Base-by-base conservation (phyloP, 768 basidiomycete species). In the Suillus placidus region DNA sequence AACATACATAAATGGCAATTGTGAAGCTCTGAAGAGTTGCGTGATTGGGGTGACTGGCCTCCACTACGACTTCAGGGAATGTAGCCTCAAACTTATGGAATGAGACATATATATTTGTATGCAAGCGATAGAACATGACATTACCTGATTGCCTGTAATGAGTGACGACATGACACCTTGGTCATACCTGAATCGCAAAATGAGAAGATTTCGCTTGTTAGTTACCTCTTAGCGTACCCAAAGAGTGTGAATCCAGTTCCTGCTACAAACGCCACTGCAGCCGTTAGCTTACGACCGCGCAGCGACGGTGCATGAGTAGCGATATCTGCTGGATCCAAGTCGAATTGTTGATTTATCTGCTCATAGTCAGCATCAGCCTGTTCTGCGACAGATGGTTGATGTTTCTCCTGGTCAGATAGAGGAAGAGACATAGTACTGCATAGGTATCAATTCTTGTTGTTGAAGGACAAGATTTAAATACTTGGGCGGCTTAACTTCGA, bases 131-230 rank as follows among this genome's bases (percentile, higher is more conserved):
- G 23, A 64, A 8, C 7, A 60, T 14, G 20, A 16, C 40, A 42
- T 55, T 51, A 71, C 71, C 72, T 75, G 74, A 34, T 73, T 69
- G 0, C 80, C 71, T 4, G 79, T 79, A 43, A 84, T 72, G 12
- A 82, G 70, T 6, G 80, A 78, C n/a, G 75, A 74, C 80, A 84
- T 79, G 37, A 81, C 79, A 62, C 82, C 78, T 64, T 82, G 79
- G 65, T 83, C 81, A 66, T 81, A 83, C 4, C 78, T 78, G 56
- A 6, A 57, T 51, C 20, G 47, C 14, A 34, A 42, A 37, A 32
- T n/a, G 20, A 43, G 35, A 60, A 43, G 35, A 7, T 23, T 23
- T 56, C 13, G 45, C 8, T 12, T 40, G 6, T 66, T 35, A 26
- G 34, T 40, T 20, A 49, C 61, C 38, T n/a, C 30, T 55, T 7